A percentile compares a stretch with the other conserved stretches of the same genome.
Conservation (phyloP, 2,329 filamentous ascomycete genomes). For the Exophiala sideris region DNA sequence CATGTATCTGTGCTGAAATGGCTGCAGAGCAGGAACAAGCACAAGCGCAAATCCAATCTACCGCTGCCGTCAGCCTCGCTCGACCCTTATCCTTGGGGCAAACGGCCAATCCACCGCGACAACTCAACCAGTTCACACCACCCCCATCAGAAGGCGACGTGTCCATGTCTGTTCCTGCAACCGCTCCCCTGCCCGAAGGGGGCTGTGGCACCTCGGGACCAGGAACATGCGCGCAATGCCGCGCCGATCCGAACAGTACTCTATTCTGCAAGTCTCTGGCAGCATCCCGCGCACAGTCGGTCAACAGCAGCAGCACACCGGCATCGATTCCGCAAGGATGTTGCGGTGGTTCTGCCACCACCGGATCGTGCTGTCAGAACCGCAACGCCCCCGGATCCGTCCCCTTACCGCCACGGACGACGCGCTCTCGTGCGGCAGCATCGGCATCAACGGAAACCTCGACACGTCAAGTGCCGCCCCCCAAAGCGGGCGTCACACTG, state of each 20-base stretch:
- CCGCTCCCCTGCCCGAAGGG: slow-evolving; percentile 33
- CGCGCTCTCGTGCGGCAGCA: slow-evolving; percentile 28
- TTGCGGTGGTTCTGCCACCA: slow-evolving; percentile 58
- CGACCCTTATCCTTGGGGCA: neutral
- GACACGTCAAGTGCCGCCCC: slow-evolving; percentile 34
- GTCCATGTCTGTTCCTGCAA: slow-evolving; percentile 45
- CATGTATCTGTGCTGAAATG: slow-evolving; percentile 75
- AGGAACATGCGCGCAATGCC: slow-evolving; percentile 75
- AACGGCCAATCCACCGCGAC: slow-evolving; percentile 9
- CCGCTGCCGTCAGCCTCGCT: slow-evolving; percentile 31
- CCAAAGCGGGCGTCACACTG: slow-evolving; percentile 53
- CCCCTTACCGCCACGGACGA: slow-evolving; percentile 19
- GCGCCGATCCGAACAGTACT: slow-evolving; percentile 72
- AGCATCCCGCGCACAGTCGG: slow-evolving; percentile 47
- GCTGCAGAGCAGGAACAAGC: slow-evolving; percentile 39
- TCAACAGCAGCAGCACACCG: slow-evolving; percentile 56
- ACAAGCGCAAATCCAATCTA: slow-evolving; percentile 23
- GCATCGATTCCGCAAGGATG: slow-evolving; percentile 46
- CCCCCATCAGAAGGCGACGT: slow-evolving; percentile 57
- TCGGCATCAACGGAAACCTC: too few species aligned
- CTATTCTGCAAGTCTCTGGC: slow-evolving; percentile 80
- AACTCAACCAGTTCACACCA: slow-evolving; percentile 48
- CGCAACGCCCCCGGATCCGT: slow-evolving; percentile 27
- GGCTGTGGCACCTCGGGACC: slow-evolving; percentile 57
- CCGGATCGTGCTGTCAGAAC: slow-evolving; percentile 24